phyloP scores from a whole-genome alignment of 495 filamentous ascomycete species.

The Aspergillus funiculosus region DNA sequence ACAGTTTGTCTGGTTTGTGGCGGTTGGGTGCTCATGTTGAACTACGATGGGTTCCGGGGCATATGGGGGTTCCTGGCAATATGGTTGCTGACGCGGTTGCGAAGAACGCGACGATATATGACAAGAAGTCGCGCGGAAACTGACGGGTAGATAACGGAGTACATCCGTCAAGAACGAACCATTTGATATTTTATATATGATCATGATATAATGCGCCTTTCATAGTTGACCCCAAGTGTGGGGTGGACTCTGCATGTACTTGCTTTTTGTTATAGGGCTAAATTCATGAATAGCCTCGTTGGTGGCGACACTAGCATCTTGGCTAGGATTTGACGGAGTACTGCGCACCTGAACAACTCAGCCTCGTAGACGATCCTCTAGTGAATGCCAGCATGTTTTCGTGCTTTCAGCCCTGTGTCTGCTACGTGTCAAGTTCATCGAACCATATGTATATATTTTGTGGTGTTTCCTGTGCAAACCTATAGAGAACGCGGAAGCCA shows the following conservation, averaged over 20 bases:
- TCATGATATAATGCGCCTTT: not conserved
- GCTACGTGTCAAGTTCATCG: not conserved
- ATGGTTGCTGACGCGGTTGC: not conserved
- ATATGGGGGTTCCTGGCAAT: not conserved
- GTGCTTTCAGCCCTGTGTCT: not conserved
- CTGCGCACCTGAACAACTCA: not conserved
- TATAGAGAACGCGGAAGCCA: not conserved
- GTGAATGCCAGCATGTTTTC: not conserved
- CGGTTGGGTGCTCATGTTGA: not conserved
- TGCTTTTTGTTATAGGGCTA: constrained; percentile 1
- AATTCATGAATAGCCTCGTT: not conserved
- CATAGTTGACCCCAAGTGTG: not conserved
- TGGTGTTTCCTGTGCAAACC: not conserved
- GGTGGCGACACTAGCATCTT: constrained; percentile 5
- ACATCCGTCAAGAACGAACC: no score
- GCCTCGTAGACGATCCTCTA: not conserved
- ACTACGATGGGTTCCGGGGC: not conserved
- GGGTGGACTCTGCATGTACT: not conserved
- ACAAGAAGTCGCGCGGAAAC: no score
- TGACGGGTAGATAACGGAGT: no score
- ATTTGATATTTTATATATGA: no score
- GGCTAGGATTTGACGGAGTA: not conserved
- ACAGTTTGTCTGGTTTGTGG: not conserved
- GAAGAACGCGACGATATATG: not conserved
- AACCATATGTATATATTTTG: not conserved